These are phyloP conservation scores for Tetrahymena borealis DNA, from an alignment of 73 alveolate species.

Conservation along the genomic window DNA sequence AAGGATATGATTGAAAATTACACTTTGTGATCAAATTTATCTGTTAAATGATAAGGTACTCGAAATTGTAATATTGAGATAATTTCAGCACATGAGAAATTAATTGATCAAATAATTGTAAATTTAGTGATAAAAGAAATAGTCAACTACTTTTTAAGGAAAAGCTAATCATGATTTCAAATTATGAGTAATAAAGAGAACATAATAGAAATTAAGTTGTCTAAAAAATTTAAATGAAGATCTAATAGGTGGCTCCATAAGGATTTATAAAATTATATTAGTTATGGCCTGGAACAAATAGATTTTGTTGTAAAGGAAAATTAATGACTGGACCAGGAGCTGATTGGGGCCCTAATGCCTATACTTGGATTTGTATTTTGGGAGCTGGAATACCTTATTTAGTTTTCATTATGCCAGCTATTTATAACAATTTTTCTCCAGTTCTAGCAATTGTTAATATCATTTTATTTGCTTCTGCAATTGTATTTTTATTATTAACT, in stretches of 20 bases:
- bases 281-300: constrained; percentile 33
- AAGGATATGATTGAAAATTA: too few relatives aligned
- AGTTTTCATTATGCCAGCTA: background rate
- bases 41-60: too few relatives aligned
- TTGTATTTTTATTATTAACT: constrained; percentile 17
- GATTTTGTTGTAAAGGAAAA: constrained; percentile 26
- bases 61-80: too few relatives aligned
- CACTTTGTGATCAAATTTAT: too few relatives aligned
- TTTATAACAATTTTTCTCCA: constrained; percentile 31
- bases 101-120: too few relatives aligned
- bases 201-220: background rate
- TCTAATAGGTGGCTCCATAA: background rate
- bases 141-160: too few relatives aligned
- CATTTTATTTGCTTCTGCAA: background rate
- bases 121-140: too few relatives aligned
- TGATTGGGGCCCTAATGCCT: constrained; percentile 33
- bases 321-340: constrained; percentile 44
- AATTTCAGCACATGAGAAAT: too few relatives aligned
- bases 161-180: background rate
- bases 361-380: constrained; percentile 16
- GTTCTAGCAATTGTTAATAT: constrained; percentile 16
- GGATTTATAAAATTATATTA: background rate
- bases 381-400: constrained; percentile 11
- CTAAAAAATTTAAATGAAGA: background rate
- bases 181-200: background rate